These are phyloP conservation scores for Sutorius australiensis DNA, from an alignment of 768 basidiomycete species.

Conservation along the genomic window DNA sequence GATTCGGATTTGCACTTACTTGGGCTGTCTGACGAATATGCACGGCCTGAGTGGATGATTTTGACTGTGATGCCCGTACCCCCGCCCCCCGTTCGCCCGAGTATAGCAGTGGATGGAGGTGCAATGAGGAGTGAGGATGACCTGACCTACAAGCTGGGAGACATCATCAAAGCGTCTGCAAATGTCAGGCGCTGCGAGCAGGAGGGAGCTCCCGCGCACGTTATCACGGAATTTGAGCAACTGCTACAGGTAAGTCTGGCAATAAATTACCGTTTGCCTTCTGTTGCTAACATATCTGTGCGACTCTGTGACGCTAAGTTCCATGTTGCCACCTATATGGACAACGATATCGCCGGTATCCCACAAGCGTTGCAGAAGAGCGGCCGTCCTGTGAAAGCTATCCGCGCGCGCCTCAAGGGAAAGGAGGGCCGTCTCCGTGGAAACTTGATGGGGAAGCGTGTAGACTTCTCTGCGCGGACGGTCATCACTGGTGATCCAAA, in stretches of 20 bases:
- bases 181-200: constrained; percentile 91
- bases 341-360: constrained; percentile 97
- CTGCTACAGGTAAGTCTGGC: constrained; percentile 73
- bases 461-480: constrained; percentile 98
- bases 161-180: constrained; percentile 93
- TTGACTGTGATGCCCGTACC: constrained; percentile 96
- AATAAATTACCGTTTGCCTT: neutral
- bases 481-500: constrained; percentile 99
- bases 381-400: constrained; percentile 96
- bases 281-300: neutral
- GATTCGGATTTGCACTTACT: constrained; percentile 83
- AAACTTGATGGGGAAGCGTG: constrained; percentile 99
- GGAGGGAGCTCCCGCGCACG: constrained; percentile 94
- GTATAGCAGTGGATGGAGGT: constrained; percentile 95
- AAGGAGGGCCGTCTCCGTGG: constrained; percentile 98
- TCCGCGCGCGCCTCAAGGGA: constrained; percentile 95
- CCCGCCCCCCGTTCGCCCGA: constrained; percentile 95
- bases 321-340: constrained; percentile 99
- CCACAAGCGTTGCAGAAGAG: constrained; percentile 97
- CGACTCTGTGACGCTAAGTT: constrained; percentile 49
- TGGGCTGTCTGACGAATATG: constrained; percentile 93
- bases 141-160: constrained; percentile 95
- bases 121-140: constrained; percentile 97
- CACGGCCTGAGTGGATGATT: constrained; percentile 99
- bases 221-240: constrained; percentile 94